Percentiles rank a stretch among this genome's conserved stretches.
Conservation (phyloP, 1,284 basidiomycete species). For the Neonothopanus nambi region DNA sequence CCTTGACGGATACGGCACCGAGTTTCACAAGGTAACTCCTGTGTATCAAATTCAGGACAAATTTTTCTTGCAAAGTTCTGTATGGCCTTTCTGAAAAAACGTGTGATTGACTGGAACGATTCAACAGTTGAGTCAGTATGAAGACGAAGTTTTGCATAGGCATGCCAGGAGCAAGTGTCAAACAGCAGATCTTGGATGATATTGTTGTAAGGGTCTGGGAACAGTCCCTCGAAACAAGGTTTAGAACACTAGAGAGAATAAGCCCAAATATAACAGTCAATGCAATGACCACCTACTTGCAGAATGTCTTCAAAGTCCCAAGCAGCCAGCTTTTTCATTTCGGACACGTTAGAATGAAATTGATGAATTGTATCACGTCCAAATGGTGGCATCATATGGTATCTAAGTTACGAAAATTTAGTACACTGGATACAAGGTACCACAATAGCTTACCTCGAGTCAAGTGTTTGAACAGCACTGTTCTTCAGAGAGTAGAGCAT, state of each 20-base stretch:
- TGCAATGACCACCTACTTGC: conserved; percentile 18
- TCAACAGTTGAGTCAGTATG: conserved; percentile 18
- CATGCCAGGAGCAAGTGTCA: conserved; percentile 4
- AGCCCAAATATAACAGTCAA: not conserved
- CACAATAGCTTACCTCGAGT: conserved; percentile 20
- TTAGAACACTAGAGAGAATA: conserved; percentile 2
- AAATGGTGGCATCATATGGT: conserved; percentile 17
- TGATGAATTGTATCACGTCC: conserved; percentile 22
- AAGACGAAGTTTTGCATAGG: conserved; percentile 23
- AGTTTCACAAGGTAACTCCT: not conserved
- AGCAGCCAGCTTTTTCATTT: conserved; percentile 25
- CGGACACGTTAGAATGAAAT: conserved; percentile 23
- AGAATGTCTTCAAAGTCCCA: conserved; percentile 29
- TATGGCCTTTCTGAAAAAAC: conserved; percentile 8
- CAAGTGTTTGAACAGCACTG: conserved; percentile 6
- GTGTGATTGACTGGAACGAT: conserved; percentile 2
- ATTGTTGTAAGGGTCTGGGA: not conserved
- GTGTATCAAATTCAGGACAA: not conserved
- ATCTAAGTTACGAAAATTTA: not conserved
- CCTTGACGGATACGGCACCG: not conserved
- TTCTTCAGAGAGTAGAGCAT: not conserved
- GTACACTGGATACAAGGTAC: not conserved
- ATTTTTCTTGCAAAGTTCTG: conserved; percentile 7
- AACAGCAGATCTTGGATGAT: conserved; percentile 9
- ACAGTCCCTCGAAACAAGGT: conserved; percentile 9